These are phyloP conservation scores for Arthrobotrys megalospora DNA, from an alignment of 2,329 filamentous ascomycete genomes.

Conservation along the genomic window DNA sequence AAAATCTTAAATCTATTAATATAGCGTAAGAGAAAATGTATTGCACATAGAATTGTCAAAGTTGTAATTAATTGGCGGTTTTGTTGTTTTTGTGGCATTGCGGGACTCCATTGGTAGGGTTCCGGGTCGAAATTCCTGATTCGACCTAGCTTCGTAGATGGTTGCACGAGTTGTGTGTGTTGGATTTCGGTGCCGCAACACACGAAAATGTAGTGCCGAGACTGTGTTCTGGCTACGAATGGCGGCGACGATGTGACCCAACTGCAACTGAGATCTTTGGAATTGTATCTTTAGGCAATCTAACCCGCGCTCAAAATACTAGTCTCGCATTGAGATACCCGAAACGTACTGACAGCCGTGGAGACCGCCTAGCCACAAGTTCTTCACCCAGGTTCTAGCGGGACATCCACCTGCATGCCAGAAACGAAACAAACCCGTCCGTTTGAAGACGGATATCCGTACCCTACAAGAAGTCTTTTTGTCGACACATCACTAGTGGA, in stretches of 20 bases:
- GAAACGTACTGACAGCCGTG: neutral
- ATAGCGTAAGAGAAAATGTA: too few relatives aligned
- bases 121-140: too few relatives aligned
- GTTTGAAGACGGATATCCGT: slow-evolving; percentile 1
- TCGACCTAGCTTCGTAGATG: too few relatives aligned
- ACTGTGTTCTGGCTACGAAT: too few relatives aligned
- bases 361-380: neutral
- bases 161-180: too few relatives aligned
- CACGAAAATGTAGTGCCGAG: too few relatives aligned
- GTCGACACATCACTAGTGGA: neutral
- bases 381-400: neutral
- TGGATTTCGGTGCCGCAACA: too few relatives aligned
- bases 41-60: too few relatives aligned
- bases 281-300: neutral
- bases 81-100: too few relatives aligned
- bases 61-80: too few relatives aligned
- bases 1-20: too few relatives aligned
- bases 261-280: neutral
- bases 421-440: slow-evolving; percentile 15
- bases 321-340: slow-evolving; percentile 5
- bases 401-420: neutral
- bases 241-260: neutral
- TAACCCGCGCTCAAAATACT: neutral
- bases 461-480: neutral
- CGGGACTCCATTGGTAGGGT: too few relatives aligned